phyloP scores from a whole-genome alignment of 2,329 filamentous ascomycete genomes.

The Geosmithia putterillii region DNA sequence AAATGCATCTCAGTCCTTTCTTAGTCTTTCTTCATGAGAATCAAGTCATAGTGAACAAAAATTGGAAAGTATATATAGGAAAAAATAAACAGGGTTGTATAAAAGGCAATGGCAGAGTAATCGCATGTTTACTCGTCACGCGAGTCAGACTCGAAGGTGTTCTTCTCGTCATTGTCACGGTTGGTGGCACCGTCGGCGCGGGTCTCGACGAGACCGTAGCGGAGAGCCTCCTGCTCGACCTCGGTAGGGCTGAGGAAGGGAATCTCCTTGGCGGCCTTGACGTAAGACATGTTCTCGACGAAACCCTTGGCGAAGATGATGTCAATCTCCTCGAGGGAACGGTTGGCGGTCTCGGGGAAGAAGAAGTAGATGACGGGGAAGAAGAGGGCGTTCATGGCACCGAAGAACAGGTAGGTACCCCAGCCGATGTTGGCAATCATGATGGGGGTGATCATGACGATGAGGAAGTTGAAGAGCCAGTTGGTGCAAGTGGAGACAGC shows the following conservation, averaged over 20 bases:
- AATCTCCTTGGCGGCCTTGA: background rate
- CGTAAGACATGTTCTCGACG: background rate
- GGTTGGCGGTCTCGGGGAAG: constrained; percentile 26
- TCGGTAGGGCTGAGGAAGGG: background rate
- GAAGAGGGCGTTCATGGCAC: constrained; percentile 27
- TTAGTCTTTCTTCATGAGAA: no score
- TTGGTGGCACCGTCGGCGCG: background rate
- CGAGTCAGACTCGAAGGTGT: background rate
- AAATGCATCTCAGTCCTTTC: no score
- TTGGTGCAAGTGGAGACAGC: constrained; percentile 31
- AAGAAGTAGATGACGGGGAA: constrained; percentile 31
- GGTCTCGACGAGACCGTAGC: background rate
- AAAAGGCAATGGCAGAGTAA: background rate
- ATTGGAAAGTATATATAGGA: background rate
- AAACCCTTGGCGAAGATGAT: constrained; percentile 1
- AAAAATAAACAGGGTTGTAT: background rate
- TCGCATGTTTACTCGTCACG: background rate
- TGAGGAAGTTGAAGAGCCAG: constrained; percentile 30
- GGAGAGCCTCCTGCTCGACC: background rate
- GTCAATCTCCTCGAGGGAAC: constrained; percentile 7
- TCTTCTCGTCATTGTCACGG: background rate
- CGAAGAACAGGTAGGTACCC: constrained; percentile 42
- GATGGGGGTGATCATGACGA: constrained; percentile 32
- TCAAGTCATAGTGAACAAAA: background rate
- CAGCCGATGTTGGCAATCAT: constrained; percentile 36